Conservation (phyloP, 2,329 filamentous ascomycete species). For the Zarea fungicola region DNA sequence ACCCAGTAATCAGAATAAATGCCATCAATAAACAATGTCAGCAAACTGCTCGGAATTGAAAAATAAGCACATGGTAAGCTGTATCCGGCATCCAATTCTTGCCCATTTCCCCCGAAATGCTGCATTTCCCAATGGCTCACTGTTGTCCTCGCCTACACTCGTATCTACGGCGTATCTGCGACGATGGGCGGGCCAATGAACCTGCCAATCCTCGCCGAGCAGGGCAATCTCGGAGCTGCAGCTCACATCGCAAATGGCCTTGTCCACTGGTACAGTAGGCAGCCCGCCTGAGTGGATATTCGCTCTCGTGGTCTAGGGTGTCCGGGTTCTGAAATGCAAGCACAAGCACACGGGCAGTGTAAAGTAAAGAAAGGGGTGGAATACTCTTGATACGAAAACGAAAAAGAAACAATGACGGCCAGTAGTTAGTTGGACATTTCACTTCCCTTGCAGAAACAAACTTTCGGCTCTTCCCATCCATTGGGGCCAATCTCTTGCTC, state of each 20-base stretch:
- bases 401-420: neutral
- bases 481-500: constrained; percentile 1
- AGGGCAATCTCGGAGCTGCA: neutral
- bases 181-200: neutral
- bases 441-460: neutral
- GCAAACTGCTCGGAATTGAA: neutral
- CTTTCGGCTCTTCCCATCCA: neutral
- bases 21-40: neutral
- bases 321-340: no score
- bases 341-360: no score
- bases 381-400: neutral
- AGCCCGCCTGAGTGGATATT: no score
- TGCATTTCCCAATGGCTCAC: neutral
- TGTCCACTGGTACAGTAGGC: no score
- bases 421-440: neutral
- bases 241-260: neutral
- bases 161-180: constrained; percentile 11
- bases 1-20: neutral
- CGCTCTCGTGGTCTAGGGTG: no score
- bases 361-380: neutral
- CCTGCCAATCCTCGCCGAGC: neutral
- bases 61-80: neutral
- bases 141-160: neutral
- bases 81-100: neutral
- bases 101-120: neutral